Percentiles rank a stretch among this genome's conserved stretches.
These are phyloP conservation scores for Phytophthora kernoviae DNA, from an alignment of 352 stramenopile genomes.

Conservation along the genomic window DNA sequence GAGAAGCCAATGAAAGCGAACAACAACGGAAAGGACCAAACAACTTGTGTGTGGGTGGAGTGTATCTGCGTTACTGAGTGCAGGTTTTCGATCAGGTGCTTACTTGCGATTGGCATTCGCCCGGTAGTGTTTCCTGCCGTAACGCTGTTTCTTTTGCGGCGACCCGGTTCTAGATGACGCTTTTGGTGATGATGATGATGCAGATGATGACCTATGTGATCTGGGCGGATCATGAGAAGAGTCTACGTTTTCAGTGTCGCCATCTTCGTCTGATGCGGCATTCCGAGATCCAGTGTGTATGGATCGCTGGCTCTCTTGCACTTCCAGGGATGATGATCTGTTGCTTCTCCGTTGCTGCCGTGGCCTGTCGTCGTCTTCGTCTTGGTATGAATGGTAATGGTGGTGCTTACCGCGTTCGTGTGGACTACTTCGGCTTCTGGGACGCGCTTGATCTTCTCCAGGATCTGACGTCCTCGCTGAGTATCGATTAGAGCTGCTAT, in stretches of 20 bases:
- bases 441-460: constrained; percentile 11
- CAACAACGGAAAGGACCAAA: constrained; percentile 24
- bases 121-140: constrained; percentile 81
- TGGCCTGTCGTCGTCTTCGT: constrained; percentile 7
- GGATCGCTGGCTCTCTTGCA: constrained; percentile 25
- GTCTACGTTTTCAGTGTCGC: constrained; percentile 26
- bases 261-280: constrained; percentile 29
- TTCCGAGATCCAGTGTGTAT: constrained; percentile 23
- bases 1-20: constrained; percentile 31
- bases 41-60: constrained; percentile 15
- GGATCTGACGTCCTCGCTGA: constrained; percentile 10
- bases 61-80: constrained; percentile 9
- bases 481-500: constrained; percentile 10
- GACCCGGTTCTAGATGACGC: constrained; percentile 37
- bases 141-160: constrained; percentile 58
- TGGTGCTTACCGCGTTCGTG: constrained; percentile 9
- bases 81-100: constrained; percentile 2
- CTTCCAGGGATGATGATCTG: constrained; percentile 31
- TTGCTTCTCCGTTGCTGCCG: constrained; percentile 11
- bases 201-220: constrained; percentile 41
- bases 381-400: constrained; percentile 15
- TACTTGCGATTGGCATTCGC: constrained; percentile 71
- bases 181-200: constrained; percentile 37
- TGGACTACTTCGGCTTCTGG: constrained; percentile 7
- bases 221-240: constrained; percentile 24